Percentiles rank a stretch among this genome's conserved stretches.
phyloP scores from a whole-genome alignment of 306 rosid species.

The Dicorynia guianensis region DNA sequence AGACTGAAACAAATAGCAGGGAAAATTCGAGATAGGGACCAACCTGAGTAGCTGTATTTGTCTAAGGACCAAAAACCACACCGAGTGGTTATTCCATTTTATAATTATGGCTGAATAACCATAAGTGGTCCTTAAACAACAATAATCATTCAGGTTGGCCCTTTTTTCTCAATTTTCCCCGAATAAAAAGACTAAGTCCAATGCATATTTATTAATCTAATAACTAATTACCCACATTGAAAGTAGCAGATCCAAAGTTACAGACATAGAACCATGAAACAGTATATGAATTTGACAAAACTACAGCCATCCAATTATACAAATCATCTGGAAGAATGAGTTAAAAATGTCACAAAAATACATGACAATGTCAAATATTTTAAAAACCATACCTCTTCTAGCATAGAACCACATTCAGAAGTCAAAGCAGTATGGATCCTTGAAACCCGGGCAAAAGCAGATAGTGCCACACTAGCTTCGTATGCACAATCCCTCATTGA shows the following conservation, averaged over 20 bases:
- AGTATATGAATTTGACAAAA: slow-evolving; percentile 27
- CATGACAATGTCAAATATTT: slow-evolving; percentile 26
- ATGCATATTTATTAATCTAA: slow-evolving; percentile 24
- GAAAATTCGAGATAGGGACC: no score
- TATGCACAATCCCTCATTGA: slow-evolving; percentile 88
- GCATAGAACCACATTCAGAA: slow-evolving; percentile 98
- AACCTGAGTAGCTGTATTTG: no score
- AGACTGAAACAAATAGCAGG: background rate
- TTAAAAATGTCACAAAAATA: slow-evolving; percentile 22
- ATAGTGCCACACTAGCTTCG: slow-evolving; percentile 75
- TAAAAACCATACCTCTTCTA: slow-evolving; percentile 77
- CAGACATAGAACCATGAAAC: slow-evolving; percentile 18
- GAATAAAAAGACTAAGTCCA: slow-evolving; percentile 7
- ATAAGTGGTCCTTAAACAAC: no score
- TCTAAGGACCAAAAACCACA: no score
- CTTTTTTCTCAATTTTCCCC: no score
- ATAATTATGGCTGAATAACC: no score
- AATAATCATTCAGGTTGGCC: no score
- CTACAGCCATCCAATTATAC: slow-evolving; percentile 18
- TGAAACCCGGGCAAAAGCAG: slow-evolving; percentile 73
- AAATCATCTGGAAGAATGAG: slow-evolving; percentile 28
- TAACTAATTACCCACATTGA: slow-evolving; percentile 15
- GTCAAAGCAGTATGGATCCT: slow-evolving; percentile 90
- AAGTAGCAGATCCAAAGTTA: slow-evolving; percentile 13
- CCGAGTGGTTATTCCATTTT: no score